Evolutionary conservation across 305 asterid species (phyloP).

Genomic region (Nicotiana rustica): DNA sequence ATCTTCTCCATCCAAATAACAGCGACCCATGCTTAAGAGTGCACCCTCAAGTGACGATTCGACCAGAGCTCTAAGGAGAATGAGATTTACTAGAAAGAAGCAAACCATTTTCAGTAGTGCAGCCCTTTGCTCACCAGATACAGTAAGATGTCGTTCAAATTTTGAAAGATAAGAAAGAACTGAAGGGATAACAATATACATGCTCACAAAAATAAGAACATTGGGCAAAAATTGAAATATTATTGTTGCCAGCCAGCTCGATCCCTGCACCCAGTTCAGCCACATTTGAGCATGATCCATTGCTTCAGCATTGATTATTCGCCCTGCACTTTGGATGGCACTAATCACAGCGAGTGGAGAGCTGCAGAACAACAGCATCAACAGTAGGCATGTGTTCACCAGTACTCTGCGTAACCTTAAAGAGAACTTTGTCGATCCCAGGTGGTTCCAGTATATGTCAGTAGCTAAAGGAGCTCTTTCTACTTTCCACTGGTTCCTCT

Average conservation of each 20-base stretch:
- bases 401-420: constrained; percentile 74
- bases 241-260: constrained; percentile 91
- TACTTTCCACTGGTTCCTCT: constrained; percentile 98
- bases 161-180: constrained; percentile 90
- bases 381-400: constrained; percentile 76
- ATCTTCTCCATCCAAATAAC: constrained; percentile 98
- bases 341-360: constrained; percentile 92
- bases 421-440: constrained; percentile 90
- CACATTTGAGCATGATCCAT: constrained; percentile 91
- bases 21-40: constrained; percentile 85
- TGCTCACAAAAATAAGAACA: constrained; percentile 90
- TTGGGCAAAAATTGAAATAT: constrained; percentile 98
- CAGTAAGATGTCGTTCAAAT: constrained; percentile 92
- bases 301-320: constrained; percentile 95
- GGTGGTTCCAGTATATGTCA: constrained; percentile 96
- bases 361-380: constrained; percentile 92
- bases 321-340: constrained; percentile 85
- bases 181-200: constrained; percentile 94
- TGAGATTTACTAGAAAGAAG: constrained; percentile 94
- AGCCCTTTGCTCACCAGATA: constrained; percentile 93
- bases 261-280: constrained; percentile 94
- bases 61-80: constrained; percentile 88
- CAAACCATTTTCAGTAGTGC: constrained; percentile 96
- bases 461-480: constrained; percentile 98
- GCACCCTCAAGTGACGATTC: constrained; percentile 91